Evolutionary conservation across 768 basidiomycete genomes (phyloP).

Genomic region (Lactarius pseudohatsudake): DNA sequence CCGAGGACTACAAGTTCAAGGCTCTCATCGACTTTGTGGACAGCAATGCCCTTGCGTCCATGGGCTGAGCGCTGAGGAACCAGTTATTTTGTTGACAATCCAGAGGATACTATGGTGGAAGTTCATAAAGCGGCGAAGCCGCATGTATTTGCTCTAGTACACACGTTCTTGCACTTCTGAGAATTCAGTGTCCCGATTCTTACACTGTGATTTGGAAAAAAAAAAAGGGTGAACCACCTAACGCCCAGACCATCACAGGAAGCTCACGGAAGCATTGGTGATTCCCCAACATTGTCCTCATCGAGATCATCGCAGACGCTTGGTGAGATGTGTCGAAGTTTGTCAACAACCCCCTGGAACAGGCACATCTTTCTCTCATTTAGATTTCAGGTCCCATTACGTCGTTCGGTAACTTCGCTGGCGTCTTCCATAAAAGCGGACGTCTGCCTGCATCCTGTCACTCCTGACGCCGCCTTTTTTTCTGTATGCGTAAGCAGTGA

Average conservation of each 20-base stretch:
- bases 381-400: neutral
- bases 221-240: neutral
- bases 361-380: neutral
- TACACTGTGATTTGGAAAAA: neutral
- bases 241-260: neutral
- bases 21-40: constrained; percentile 11
- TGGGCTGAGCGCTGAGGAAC: neutral
- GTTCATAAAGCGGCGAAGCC: neutral
- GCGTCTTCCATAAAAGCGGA: neutral
- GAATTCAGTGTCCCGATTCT: too few species aligned
- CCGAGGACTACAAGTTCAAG: constrained; percentile 12
- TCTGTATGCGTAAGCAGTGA: too few species aligned
- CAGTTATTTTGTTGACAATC: neutral
- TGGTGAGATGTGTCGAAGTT: neutral
- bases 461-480: neutral
- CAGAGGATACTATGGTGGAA: neutral
- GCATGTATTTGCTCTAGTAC: neutral
- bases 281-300: neutral
- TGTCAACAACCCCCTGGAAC: neutral
- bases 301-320: neutral
- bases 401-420: neutral
- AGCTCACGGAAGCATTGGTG: neutral
- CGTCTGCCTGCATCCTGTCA: neutral
- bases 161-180: too few species aligned
- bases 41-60: neutral